Evolutionary conservation across 2,329 filamentous ascomycete species (phyloP).

Genomic region (Penicillium sp.): DNA sequence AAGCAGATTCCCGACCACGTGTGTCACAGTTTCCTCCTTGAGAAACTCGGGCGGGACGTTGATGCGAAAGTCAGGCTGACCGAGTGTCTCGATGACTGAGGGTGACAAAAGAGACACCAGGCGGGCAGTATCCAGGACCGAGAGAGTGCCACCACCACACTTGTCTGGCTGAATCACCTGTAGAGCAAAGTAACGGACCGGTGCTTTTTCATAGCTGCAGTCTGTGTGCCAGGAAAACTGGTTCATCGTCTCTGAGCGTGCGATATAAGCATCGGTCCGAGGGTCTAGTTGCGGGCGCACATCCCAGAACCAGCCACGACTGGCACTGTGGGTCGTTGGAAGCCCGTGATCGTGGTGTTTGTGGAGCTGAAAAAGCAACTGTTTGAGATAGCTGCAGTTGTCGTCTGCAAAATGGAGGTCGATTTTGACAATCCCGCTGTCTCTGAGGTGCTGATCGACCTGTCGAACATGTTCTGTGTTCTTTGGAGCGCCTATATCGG

Average conservation of each 20-base stretch:
- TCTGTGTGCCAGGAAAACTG: conserved; percentile 49
- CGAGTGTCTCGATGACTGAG: conserved; percentile 21
- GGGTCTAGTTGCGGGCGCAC: conserved; percentile 29
- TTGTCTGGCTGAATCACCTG: conserved; percentile 45
- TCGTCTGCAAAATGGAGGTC: conserved; percentile 21
- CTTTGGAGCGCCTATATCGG: background rate
- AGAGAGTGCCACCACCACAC: conserved; percentile 26
- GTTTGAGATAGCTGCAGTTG: conserved; percentile 35
- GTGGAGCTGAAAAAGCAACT: conserved; percentile 37
- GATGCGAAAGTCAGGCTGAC: conserved; percentile 32
- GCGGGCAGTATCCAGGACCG: background rate
- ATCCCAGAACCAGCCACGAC: conserved; percentile 48
- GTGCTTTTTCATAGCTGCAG: conserved; percentile 43
- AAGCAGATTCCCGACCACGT: conserved; percentile 26
- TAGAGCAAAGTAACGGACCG: conserved; percentile 43
- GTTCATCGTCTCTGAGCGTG: conserved; percentile 45
- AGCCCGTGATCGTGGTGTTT: conserved; percentile 35
- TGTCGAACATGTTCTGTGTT: background rate
- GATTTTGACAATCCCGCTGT: background rate
- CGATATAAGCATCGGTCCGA: conserved; percentile 7
- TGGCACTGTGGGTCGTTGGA: conserved; percentile 44
- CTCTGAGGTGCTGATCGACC: background rate
- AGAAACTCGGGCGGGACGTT: conserved; percentile 34
- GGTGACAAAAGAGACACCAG: conserved; percentile 29
- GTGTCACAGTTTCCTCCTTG: conserved; percentile 18